phyloP scores from a whole-genome alignment of 2,329 filamentous ascomycete species.

The Teratosphaeriaceae sp. region DNA sequence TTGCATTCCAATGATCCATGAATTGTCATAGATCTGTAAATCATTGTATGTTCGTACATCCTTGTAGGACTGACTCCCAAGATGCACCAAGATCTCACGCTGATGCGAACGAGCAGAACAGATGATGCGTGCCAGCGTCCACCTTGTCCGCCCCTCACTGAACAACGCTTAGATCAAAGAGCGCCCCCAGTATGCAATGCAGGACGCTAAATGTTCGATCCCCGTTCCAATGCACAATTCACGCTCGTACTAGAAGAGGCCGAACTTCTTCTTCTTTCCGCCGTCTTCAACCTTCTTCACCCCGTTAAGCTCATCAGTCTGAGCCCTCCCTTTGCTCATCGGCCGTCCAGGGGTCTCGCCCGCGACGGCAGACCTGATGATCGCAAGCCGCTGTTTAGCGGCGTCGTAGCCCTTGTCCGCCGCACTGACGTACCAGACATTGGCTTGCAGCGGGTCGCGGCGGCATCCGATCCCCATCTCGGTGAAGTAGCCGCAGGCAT shows the following conservation, averaged over 20 bases:
- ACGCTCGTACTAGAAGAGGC: slow-evolving; percentile 21
- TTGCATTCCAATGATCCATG: too few species aligned
- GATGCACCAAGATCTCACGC: too few species aligned
- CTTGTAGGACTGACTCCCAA: too few species aligned
- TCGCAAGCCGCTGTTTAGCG: slow-evolving; percentile 76
- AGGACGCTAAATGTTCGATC: too few species aligned
- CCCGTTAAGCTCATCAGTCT: slow-evolving; percentile 23
- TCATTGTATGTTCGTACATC: too few species aligned
- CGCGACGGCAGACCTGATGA: slow-evolving; percentile 75
- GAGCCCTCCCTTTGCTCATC: slow-evolving; percentile 28
- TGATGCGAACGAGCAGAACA: too few species aligned
- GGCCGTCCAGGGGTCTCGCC: slow-evolving; percentile 37
- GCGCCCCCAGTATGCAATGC: too few species aligned
- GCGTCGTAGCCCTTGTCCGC: slow-evolving; percentile 87
- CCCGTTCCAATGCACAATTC: too few species aligned
- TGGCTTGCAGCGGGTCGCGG: slow-evolving; percentile 89
- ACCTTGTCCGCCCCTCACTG: too few species aligned
- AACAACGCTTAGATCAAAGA: too few species aligned
- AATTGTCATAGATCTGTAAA: too few species aligned
- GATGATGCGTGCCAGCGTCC: too few species aligned
- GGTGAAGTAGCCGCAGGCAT: slow-evolving; percentile 93
- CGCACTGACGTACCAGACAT: slow-evolving; percentile 96
- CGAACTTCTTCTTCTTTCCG: slow-evolving; percentile 26
- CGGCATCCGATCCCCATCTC: slow-evolving; percentile 98
- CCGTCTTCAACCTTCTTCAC: slow-evolving; percentile 4